phyloP scores from a whole-genome alignment of 2,329 filamentous ascomycete genomes.

The Aspergillus aculeatus region DNA sequence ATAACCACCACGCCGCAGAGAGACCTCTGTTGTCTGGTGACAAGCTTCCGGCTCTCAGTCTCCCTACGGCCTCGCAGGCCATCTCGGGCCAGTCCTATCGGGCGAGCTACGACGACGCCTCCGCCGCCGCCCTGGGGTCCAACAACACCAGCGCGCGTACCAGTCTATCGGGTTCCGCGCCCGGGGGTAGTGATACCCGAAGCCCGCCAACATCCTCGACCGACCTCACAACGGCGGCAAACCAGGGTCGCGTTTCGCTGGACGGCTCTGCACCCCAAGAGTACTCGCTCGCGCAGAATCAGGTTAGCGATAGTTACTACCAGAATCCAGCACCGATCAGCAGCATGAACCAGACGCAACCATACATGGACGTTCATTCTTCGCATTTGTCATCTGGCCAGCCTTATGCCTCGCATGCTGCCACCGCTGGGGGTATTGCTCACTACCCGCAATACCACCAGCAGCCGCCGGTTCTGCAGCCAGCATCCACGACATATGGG shows the following conservation, averaged over 20 bases:
- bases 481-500: conserved; percentile 67
- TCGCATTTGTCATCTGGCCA: conserved; percentile 76
- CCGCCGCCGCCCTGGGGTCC: conserved; percentile 42
- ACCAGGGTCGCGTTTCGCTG: conserved; percentile 33
- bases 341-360: conserved; percentile 77
- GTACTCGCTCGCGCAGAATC: conserved; percentile 33
- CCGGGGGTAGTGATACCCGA: conserved; percentile 54
- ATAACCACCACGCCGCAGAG: conserved; percentile 65
- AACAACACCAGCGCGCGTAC: conserved; percentile 56
- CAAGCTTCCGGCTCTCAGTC: conserved; percentile 68
- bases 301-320: conserved; percentile 45
- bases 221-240: conserved; percentile 55
- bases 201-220: conserved; percentile 65
- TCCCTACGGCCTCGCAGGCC: conserved; percentile 63
- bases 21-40: conserved; percentile 68
- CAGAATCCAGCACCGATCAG: conserved; percentile 37
- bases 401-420: conserved; percentile 71
- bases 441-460: conserved; percentile 73
- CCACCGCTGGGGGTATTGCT: conserved; percentile 68
- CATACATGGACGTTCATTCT: conserved; percentile 81
- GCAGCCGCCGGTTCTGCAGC: conserved; percentile 73
- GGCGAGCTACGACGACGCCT: conserved; percentile 68
- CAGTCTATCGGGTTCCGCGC: conserved; percentile 56
- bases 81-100: conserved; percentile 73
- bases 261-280: conserved; percentile 36